Base-by-base conservation (phyloP, 1,139 yeast genomes). In the Saccharomyces hybrid region DNA sequence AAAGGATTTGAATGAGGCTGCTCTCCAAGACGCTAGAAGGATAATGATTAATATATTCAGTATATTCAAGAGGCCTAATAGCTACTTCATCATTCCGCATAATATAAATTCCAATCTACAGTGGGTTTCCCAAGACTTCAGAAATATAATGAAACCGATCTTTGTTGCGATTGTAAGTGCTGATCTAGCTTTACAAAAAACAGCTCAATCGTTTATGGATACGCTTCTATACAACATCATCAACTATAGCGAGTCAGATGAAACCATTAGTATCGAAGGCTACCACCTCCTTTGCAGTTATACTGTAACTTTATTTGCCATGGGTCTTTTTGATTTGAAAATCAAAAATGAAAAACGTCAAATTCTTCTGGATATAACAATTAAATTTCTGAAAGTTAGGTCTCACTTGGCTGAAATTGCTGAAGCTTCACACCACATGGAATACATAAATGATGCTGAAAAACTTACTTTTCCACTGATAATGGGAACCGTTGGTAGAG, bases 1-100 rank as follows among this genome's bases (percentile, higher is more conserved):
- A 26, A 53, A 53, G 8, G 49, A 51, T 28, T 44, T 49, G 16
- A 51, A 56, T 9, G 55, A 54, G 4, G 55, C 58, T 12, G 58
- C 57, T 19, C 54, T 44, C 21, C 52, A 47, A 29, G 52, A 57
- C 48, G 68, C 68, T 7, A 63, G 64, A 53, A 61, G 59, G 14
- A 61, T 64, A 9, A 58, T 66, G 58, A 60, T 64, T 24, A 65
- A 64, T 42, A 65, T 67, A 7, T 63, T 66, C 47, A 61, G 63
- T 24, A 65, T 65, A 11, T 67, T 65, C 55, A 62, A 64, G 48
- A 60, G 64, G 29, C 56, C 63, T 55, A 56, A 63, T 5, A 59
- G 61, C 29, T 62, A 59, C 41, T 66, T 63, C 49, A 59, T 65
- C 24, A 53, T 64, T 28, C 64, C 65, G 5, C 63, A 58, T 31